Evolutionary conservation across 257 asterid genomes (phyloP), one percentile per base, ranked within the genome.

Genomic region (Perilla frutescens): DNA sequence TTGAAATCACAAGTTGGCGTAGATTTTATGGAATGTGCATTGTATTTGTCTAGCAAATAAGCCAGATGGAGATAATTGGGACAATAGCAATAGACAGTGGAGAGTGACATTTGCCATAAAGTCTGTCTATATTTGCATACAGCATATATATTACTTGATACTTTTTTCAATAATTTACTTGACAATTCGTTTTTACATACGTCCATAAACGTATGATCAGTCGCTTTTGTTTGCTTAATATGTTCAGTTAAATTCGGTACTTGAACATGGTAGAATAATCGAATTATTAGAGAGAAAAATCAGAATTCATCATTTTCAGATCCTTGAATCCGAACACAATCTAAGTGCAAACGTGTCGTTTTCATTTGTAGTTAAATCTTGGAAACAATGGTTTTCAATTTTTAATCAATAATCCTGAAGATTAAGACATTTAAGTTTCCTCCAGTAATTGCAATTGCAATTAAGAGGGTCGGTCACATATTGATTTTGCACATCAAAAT

Each of bases 1-100:
- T 64, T 66, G 7, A 56, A 74, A 74, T 74, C 74, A 45, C 73
- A 66, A 45, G 73, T 36, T 74, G 79, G 62, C 53, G 40, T 57
- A 66, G 43, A 74, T 45, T 15, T 66, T 32, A 59, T 50, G 44
- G 8, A 29, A 62, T 41, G 26, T 43, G n/a, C 59, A 62, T 2
- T 26, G 29, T 29, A 36, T 60, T 2, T 26, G 29, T 29, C 47
- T 60, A 53, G 29, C 66, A 59, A 68, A 60, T 76, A 75, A 58
- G 53, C 36, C 68, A 57, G 54, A 20, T 20, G 26, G 26, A 66
- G 54, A 48, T 3, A 43, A n/a, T 29, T 53, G 48, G 66, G 58
- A 63, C 65, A 73, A 62, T 26, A 14, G 50, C 14, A 71, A 36
- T 39, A 62, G 77, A 62, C 45, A 72, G 49, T 8, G 47, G 48